Base-by-base conservation (phyloP, 495 filamentous ascomycete species). In the Platismatia glauca region DNA sequence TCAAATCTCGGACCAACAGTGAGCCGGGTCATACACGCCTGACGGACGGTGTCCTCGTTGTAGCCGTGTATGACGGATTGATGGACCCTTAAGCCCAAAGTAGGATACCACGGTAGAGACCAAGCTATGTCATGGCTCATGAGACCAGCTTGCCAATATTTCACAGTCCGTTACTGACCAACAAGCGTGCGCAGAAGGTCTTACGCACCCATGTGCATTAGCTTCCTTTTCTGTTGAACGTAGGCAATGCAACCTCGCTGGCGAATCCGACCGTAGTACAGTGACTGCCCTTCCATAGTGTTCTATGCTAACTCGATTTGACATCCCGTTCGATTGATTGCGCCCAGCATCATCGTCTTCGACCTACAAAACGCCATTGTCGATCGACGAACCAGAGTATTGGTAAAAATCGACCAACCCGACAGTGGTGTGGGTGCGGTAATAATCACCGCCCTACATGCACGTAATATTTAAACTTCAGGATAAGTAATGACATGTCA, bases 151-250 rank as follows among this genome's bases (percentile, higher is more conserved):
- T 59, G 39, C 9, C 58, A 59, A 48, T 33, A 16, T 3, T 59
- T n/a, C n/a, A n/a, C n/a, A n/a, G n/a, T n/a, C n/a, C 4, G 29
- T 33, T 33, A 39, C 24, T 13, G 44, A 41, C 57, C 39, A 48
- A 59, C 18, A 24, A 59, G 24, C 4, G 37, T 12, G 38, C 15
- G 29, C 7, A 33, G 57, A 34, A 6, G 57, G 57, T 22, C 15
- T n/a, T 18, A n/a, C n/a, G n/a, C n/a, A n/a, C n/a, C n/a, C n/a
- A n/a, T 22, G 29, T 59, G 37, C 58, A 59, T 59, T 27, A 50
- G 46, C 43, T 46, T 5, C n/a, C n/a, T n/a, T n/a, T n/a, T n/a
- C n/a, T n/a, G n/a, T n/a, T 50, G 7, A 24, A 50, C 11, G 22
- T 24, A 50, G 29, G 46, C 12, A 29, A 29, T 50, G 24, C 46